Percentiles rank a stretch among this genome's conserved stretches.
These are phyloP conservation scores for Acacia crassicarpa DNA, from an alignment of 306 rosid genomes.

Conservation along the genomic window DNA sequence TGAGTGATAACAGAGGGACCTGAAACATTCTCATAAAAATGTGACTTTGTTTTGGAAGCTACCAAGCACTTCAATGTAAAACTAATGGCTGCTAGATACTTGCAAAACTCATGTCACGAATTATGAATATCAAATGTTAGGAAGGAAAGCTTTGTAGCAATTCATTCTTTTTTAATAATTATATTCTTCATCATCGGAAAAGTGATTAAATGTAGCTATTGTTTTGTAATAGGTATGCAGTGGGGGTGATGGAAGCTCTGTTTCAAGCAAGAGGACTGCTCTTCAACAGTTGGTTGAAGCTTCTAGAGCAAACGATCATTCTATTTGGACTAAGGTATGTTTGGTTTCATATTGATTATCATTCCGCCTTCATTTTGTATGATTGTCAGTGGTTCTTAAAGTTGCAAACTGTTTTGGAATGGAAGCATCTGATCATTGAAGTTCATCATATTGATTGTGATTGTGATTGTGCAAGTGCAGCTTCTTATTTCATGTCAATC, in stretches of 20 bases:
- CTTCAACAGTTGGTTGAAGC: slow-evolving; percentile 87
- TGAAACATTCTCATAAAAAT: neutral
- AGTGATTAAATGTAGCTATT: slow-evolving; percentile 14
- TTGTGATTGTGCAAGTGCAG: neutral
- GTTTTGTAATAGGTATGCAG: slow-evolving; percentile 57
- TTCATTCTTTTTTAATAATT: slow-evolving; percentile 12
- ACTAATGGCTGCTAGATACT: slow-evolving; percentile 15
- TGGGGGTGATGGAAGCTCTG: slow-evolving; percentile 68
- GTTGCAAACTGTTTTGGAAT: slow-evolving; percentile 12
- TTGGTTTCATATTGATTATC: slow-evolving; percentile 20
- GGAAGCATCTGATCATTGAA: neutral
- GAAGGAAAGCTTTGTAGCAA: slow-evolving; percentile 7
- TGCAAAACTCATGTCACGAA: neutral
- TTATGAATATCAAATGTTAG: neutral
- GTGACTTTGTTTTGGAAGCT: neutral
- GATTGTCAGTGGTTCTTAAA: neutral
- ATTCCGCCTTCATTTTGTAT: slow-evolving; percentile 14
- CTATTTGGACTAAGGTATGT: slow-evolving; percentile 90
- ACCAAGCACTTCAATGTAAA: neutral
- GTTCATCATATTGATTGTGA: neutral
- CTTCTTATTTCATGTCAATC: neutral
- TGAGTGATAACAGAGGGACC: neutral
- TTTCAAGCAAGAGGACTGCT: slow-evolving; percentile 70
- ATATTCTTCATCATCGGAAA: neutral
- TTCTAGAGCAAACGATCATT: slow-evolving; percentile 70